Conservation (phyloP, 2,329 filamentous ascomycete species). For the Alternaria dauci region DNA sequence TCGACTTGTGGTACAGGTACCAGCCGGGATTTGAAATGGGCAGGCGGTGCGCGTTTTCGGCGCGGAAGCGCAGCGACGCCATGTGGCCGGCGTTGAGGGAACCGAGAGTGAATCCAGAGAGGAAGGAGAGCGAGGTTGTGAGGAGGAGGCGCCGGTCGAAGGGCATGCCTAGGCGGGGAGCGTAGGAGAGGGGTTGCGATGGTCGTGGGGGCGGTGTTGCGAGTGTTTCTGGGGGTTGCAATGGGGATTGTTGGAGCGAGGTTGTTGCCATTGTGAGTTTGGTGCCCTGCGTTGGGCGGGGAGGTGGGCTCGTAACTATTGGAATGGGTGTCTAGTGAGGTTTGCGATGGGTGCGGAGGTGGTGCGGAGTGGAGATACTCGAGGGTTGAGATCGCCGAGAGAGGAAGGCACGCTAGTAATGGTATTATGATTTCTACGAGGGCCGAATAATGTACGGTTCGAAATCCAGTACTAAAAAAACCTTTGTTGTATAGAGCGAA, state of each 20-base stretch:
- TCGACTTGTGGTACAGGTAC: constrained; percentile 99
- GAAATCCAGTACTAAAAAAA: neutral
- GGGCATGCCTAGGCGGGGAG: constrained; percentile 66
- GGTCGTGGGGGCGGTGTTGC: neutral
- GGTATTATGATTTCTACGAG: neutral
- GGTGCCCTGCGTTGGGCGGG: neutral
- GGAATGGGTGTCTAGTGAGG: neutral
- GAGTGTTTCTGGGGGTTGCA: neutral
- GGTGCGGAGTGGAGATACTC: constrained; percentile 24
- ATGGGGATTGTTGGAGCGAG: neutral
- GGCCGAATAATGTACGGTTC: rapidly evolving
- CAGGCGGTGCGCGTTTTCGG: constrained; percentile 94
- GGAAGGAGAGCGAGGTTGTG: constrained; percentile 69
- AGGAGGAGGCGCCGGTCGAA: constrained; percentile 71
- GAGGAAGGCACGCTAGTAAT: rapidly evolving
- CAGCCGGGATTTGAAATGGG: constrained; percentile 84
- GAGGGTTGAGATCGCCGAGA: neutral
- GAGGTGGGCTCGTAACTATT: no score
- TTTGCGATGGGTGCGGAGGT: constrained; percentile 24
- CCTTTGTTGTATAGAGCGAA: neutral
- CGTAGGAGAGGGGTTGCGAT: constrained; percentile 7
- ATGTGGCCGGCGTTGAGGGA: constrained; percentile 75
- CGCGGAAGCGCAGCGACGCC: constrained; percentile 84
- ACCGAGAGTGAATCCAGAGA: constrained; percentile 75
- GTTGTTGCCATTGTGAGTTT: constrained; percentile 12